Evolutionary conservation across 2,329 filamentous ascomycete species (phyloP), one percentile per base, ranked within the genome.

Genomic region (Emmonsiellopsis sp.): DNA sequence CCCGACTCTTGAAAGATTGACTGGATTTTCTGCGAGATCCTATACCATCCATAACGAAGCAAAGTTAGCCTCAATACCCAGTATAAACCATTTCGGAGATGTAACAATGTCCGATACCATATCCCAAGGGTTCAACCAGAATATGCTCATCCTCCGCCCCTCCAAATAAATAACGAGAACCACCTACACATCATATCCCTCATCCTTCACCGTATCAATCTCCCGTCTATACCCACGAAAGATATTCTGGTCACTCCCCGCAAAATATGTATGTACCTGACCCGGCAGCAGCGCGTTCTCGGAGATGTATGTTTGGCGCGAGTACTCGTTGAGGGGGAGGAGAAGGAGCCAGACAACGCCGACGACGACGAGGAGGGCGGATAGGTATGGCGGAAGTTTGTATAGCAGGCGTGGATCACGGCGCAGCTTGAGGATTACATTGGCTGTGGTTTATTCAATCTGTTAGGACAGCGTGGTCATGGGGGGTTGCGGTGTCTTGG

Each of bases 221-320:
- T 97, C 93, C 65, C 88, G 84, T 64, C 86, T 83, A 69, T 94
- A 97, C 6, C 89, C 93, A 46, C 90, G 81, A 65, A 97, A 91
- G 59, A 97, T 82, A 69, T 96, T 87, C 74, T 97, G 91, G 68
- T 98, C 93, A 69, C 89, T 95, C 14, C 93, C 93, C 6, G 88
- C 85, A 67, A 98, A 98, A 71, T 98, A 98, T 1, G 93, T 95
- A 72, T 97, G 92, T 7, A 97, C 93, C 71, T 98, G 93, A 2
- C 91, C 93, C 0, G 93, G 93, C 11, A 98, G 77, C 36, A 98
- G 82, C 9, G 93, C 93, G 68, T 98, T 98, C 70, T 98, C 93
- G 43, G 92, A 97, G 54, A 98, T 93, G 70, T 98, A 98, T 1
- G 92, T 98, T 56, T 82, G 80, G 59, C 93, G 84, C 49, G 90